A percentile compares a stretch with the other conserved stretches of the same genome.
Conservation (phyloP, 768 basidiomycete genomes). For the Auricularia cornea region DNA sequence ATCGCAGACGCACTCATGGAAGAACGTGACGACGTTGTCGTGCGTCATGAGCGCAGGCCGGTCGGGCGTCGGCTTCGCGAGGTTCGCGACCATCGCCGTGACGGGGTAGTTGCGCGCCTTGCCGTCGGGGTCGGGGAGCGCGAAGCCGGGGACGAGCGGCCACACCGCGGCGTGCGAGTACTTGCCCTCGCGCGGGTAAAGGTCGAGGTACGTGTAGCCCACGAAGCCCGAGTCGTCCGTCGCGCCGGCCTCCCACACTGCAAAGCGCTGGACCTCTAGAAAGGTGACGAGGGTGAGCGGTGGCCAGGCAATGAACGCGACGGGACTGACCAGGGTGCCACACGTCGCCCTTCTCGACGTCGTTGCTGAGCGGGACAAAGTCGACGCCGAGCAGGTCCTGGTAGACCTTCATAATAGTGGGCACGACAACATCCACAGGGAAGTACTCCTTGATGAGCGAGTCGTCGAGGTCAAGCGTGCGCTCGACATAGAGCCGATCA, state of each 20-base stretch:
- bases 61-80: slow-evolving; percentile 75
- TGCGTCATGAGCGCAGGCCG: slow-evolving; percentile 83
- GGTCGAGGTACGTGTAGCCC: slow-evolving; percentile 81
- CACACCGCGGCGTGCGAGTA: slow-evolving; percentile 87
- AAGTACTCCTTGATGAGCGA: slow-evolving; percentile 81
- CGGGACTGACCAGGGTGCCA: slow-evolving; percentile 54
- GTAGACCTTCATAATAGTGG: slow-evolving; percentile 75
- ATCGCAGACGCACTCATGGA: slow-evolving; percentile 49
- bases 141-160: slow-evolving; percentile 62
- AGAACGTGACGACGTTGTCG: slow-evolving; percentile 82
- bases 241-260: slow-evolving; percentile 77
- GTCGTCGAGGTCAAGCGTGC: slow-evolving; percentile 63
- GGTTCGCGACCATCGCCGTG: slow-evolving; percentile 82
- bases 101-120: slow-evolving; percentile 58
- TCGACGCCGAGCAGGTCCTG: slow-evolving; percentile 71
- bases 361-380: slow-evolving; percentile 33
- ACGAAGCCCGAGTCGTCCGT: slow-evolving; percentile 64
- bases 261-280: slow-evolving; percentile 76
- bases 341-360: slow-evolving; percentile 43
- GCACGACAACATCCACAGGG: slow-evolving; percentile 76
- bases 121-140: slow-evolving; percentile 38
- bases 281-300: no score
- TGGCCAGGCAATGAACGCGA: no score
- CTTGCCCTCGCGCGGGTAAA: slow-evolving; percentile 75
- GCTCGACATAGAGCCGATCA: slow-evolving; percentile 55